Percentiles rank a stretch among this genome's conserved stretches.
These are phyloP conservation scores for Talaromyces albobiverticillius DNA, from an alignment of 2,329 filamentous ascomycete species.

Conservation along the genomic window DNA sequence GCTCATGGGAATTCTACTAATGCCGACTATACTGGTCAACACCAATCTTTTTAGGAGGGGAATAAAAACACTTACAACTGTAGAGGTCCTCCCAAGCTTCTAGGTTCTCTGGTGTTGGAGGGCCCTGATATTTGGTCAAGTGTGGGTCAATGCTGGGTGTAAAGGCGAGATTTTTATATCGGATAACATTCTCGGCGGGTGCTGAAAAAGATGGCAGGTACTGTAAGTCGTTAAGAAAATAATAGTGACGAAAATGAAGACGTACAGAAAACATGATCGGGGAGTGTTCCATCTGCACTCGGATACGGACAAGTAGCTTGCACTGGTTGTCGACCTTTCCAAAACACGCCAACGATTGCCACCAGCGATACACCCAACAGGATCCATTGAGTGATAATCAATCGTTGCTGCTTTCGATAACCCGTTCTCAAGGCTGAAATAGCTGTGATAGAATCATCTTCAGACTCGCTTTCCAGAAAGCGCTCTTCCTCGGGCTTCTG, in stretches of 20 bases:
- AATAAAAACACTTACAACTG: background rate
- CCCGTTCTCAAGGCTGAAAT: background rate
- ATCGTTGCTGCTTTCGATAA: conserved; percentile 1
- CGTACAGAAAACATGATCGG: conserved; percentile 2
- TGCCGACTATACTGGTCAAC: background rate
- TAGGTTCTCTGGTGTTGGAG: conserved; percentile 4
- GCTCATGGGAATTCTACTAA: conserved; percentile 3
- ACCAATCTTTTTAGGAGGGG: background rate
- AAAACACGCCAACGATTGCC: background rate
- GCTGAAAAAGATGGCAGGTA: background rate
- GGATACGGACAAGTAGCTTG: background rate
- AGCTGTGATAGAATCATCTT: background rate
- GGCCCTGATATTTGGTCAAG: conserved; percentile 3
- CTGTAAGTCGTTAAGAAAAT: background rate
- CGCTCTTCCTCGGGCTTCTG: conserved; percentile 7
- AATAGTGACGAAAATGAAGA: background rate
- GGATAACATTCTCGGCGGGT: background rate
- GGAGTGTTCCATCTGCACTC: background rate
- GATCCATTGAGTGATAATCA: background rate
- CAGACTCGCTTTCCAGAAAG: background rate
- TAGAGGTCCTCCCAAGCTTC: conserved; percentile 5
- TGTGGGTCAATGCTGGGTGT: background rate
- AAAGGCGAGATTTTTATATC: conserved; percentile 5
- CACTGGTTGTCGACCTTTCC: background rate
- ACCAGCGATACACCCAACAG: background rate